Conservation (phyloP, 192 early-diverging fungal species). For the Coemansia sp. region DNA sequence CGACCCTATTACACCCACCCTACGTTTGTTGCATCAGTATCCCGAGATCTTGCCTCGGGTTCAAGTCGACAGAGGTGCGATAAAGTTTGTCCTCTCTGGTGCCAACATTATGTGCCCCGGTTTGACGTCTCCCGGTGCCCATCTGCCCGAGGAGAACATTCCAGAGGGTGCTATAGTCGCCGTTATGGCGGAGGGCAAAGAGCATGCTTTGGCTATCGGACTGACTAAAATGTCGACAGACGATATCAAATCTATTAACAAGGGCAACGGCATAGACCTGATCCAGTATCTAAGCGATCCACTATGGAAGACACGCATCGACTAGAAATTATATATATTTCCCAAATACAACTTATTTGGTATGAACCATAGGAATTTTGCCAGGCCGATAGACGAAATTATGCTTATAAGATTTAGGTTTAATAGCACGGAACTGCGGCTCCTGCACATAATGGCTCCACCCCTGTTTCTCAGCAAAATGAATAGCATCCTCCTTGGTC, state of each 20-base stretch:
- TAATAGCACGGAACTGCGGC: conserved; percentile 76
- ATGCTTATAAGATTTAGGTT: conserved; percentile 83
- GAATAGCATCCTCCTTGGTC: conserved; percentile 83
- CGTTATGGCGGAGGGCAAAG: conserved; percentile 94
- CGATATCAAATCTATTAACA: conserved; percentile 91
- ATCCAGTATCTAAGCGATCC: conserved; percentile 86
- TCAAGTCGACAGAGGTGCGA: conserved; percentile 95
- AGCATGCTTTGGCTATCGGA: conserved; percentile 87
- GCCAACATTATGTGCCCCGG: conserved; percentile 99
- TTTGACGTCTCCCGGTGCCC: conserved; percentile 89
- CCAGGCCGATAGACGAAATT: conserved; percentile 87
- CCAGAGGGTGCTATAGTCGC: conserved; percentile 75
- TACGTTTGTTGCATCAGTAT: conserved; percentile 88
- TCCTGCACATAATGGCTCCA: conserved; percentile 92
- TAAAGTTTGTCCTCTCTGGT: conserved; percentile 95
- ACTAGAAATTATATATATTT: conserved; percentile 9
- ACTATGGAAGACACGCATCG: conserved; percentile 65
- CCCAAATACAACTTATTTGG: conserved; percentile 63
- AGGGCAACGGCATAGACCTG: conserved; percentile 86
- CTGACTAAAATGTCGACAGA: conserved; percentile 81
- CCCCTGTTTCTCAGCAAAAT: conserved; percentile 95
- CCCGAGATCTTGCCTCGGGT: conserved; percentile 88
- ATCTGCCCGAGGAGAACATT: conserved; percentile 70
- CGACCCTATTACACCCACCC: conserved; percentile 84
- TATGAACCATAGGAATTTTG: conserved; percentile 79